Base-by-base conservation (phyloP, 2,329 filamentous ascomycete genomes). In the Dothideomycetes sp. region DNA sequence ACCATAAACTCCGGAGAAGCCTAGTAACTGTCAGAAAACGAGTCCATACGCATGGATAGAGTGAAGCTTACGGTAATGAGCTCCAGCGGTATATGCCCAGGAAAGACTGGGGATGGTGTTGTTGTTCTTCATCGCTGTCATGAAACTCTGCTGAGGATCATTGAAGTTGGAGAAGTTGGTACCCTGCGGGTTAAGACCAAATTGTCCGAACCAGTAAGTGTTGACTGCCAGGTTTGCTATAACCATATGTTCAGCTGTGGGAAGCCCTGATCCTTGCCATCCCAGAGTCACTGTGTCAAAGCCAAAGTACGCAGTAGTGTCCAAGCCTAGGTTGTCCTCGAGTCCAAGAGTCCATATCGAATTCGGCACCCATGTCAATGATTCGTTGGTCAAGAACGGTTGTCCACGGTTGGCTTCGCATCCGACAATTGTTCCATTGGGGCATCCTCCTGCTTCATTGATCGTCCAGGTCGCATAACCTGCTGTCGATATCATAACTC, bases 261-360 rank as follows among this genome's bases (percentile, higher is more conserved):
- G 51, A 11, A 49, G 51, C 4, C 51, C 51, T 24, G 52, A 46
- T 27, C 57, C 57, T 39, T 56, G 54, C 56, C 55, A 60, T 30
- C 57, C 58, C 15, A 61, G 43, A 3, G 47, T 53, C 15, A 57
- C 49, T 7, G 47, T 54, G 31, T 61, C 58, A 22, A 54, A 60
- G 2, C 57, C 57, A 22, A 49, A 51, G 24, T 49, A 36, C 3
- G 51, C 55, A 19, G 38, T 45, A 11, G 49, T 51, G 33, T 55
- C 52, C 37, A 53, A 60, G 3, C 70, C 73, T 8, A 81, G 61
- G 44, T 77, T 71, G 16, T 57, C 51, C 46, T 71, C 66, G 19
- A 80, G 61, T 34, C 74, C 77, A 29, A 82, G 63, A 46, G 74
- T 63, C 65, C 71, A 84, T 30, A 67, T 66, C 31, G 77, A 79